These are phyloP conservation scores for Mycosphaerella arachidis DNA, from an alignment of 2,329 filamentous ascomycete genomes.

Conservation along the genomic window DNA sequence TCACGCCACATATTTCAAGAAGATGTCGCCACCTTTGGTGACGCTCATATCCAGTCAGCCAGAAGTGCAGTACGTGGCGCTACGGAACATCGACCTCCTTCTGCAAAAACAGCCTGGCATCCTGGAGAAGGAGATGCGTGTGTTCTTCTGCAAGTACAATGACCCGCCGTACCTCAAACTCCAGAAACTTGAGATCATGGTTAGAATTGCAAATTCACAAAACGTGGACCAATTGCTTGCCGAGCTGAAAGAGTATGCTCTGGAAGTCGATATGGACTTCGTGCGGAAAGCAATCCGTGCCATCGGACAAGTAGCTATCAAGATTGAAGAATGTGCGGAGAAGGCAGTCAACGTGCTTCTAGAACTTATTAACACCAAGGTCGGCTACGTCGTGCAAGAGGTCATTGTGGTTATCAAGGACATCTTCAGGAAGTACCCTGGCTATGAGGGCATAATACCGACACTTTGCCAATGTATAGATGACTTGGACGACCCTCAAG, in stretches of 20 bases:
- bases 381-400: conserved; percentile 98
- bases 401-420: conserved; percentile 99
- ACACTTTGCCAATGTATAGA: conserved; percentile 96
- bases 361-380: conserved; percentile 93
- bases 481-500: conserved; percentile 89
- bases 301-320: conserved; percentile 97
- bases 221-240: conserved; percentile 93
- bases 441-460: conserved; percentile 96
- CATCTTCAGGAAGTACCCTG: conserved; percentile 94
- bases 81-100: conserved; percentile 92
- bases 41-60: conserved; percentile 92
- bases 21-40: conserved; percentile 96
- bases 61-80: conserved; percentile 95
- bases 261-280: conserved; percentile 99
- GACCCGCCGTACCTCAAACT: conserved; percentile 97
- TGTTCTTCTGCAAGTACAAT: conserved; percentile 99
- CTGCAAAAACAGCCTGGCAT: conserved; percentile 96
- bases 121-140: conserved; percentile 90
- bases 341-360: conserved; percentile 92
- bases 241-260: conserved; percentile 92
- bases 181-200: conserved; percentile 98
- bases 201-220: conserved; percentile 93
- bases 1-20: conserved; percentile 83
- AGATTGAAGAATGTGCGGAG: conserved; percentile 91
- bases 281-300: conserved; percentile 90